Evolutionary conservation across 768 basidiomycete genomes (phyloP).

Genomic region (Chalciporus piperatus): DNA sequence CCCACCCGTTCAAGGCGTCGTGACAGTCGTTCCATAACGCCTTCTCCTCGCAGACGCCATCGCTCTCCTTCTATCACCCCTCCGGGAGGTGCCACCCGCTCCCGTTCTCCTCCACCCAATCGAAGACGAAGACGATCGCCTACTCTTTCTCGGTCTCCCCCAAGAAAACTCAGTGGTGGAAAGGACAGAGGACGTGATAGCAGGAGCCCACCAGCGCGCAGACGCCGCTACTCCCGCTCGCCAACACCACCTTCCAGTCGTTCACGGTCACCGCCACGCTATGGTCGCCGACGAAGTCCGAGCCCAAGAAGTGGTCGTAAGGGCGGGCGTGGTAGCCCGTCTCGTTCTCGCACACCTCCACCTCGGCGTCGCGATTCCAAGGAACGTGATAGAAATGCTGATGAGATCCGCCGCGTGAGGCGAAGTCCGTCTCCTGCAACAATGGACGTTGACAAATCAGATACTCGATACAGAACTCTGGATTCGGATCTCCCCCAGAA

Average conservation of each 20-base stretch:
- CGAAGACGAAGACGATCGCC: conserved; percentile 37
- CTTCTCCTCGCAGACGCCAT: conserved; percentile 23
- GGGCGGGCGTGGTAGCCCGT: conserved; percentile 26
- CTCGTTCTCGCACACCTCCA: conserved; percentile 37
- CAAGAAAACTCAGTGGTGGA: conserved; percentile 19
- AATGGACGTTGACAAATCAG: conserved; percentile 26
- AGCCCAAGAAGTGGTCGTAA: conserved; percentile 34
- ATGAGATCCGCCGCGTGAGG: conserved; percentile 19
- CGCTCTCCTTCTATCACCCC: conserved; percentile 35
- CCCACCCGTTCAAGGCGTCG: conserved; percentile 25
- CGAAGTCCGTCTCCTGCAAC: conserved; percentile 25
- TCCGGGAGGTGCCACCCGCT: conserved; percentile 36
- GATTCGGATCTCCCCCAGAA: conserved; percentile 32
- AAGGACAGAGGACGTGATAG: conserved; percentile 28
- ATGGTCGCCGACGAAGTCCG: conserved; percentile 45
- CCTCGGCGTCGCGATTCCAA: conserved; percentile 31
- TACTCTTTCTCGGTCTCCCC: conserved; percentile 30
- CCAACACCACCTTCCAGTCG: conserved; percentile 49
- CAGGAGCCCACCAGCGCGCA: conserved; percentile 33
- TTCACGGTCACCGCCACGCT: conserved; percentile 35
- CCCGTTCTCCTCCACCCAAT: conserved; percentile 41
- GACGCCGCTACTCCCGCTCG: conserved; percentile 46
- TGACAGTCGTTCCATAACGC: conserved; percentile 21
- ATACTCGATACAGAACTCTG: conserved; percentile 20
- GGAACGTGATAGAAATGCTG: conserved; percentile 20